A percentile compares a stretch with the other conserved stretches of the same genome.
phyloP scores from a whole-genome alignment of 495 filamentous ascomycete genomes.

The Aspergillus mulundensis region DNA sequence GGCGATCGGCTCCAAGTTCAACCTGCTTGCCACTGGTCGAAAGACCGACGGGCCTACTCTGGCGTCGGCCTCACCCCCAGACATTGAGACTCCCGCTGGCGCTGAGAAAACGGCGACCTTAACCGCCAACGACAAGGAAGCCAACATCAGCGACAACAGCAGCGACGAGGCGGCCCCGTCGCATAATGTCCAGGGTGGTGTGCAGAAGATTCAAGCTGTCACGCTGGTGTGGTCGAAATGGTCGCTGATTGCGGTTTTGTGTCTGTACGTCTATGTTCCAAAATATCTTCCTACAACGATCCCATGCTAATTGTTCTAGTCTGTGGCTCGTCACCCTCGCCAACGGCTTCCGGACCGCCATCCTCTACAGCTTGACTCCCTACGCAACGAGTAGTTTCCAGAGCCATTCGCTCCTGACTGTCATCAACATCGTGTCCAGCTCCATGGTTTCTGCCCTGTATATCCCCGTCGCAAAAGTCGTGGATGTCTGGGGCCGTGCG shows the following conservation, averaged over 20 bases:
- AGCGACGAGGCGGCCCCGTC: background rate
- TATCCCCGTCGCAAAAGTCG: background rate
- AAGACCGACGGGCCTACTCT: background rate
- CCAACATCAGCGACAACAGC: background rate
- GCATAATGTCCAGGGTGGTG: background rate
- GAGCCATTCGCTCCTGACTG: slow-evolving; percentile 5
- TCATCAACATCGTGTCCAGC: background rate
- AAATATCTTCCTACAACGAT: background rate
- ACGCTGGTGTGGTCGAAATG: slow-evolving; percentile 3
- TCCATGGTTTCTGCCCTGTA: background rate
- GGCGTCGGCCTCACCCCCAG: background rate
- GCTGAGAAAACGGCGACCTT: background rate
- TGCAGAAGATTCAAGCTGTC: slow-evolving; percentile 9
- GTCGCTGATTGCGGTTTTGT: background rate
- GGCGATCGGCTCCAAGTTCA: slow-evolving; percentile 1
- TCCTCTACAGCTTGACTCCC: slow-evolving; percentile 4
- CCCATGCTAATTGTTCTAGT: background rate
- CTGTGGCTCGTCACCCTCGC: slow-evolving; percentile 3
- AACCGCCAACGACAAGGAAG: slow-evolving; percentile 3
- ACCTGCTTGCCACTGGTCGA: background rate
- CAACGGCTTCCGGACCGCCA: background rate
- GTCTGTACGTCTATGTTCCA: slow-evolving; percentile 8
- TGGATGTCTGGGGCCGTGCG: slow-evolving; percentile 2
- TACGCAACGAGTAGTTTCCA: slow-evolving; percentile 3
- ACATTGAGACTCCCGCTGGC: background rate